phyloP scores from a whole-genome alignment of 805 yeast genomes.

The Wickerhamiella spandovensis region DNA sequence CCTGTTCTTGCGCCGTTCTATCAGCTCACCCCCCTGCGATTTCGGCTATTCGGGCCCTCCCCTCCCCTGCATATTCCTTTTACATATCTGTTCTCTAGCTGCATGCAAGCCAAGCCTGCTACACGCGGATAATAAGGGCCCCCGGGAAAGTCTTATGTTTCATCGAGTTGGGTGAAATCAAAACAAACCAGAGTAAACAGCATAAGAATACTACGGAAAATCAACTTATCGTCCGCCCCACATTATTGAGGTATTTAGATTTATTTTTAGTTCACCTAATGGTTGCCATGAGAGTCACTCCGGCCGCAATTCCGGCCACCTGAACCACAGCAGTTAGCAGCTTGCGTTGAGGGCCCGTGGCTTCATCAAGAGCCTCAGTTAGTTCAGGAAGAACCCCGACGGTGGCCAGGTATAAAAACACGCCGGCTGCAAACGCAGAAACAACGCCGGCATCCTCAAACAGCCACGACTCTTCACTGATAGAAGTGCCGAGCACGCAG shows the following conservation, averaged over 20 bases:
- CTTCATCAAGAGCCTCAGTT: slow-evolving; percentile 33
- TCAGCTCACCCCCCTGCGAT: not conserved
- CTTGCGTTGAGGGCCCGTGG: slow-evolving; percentile 19
- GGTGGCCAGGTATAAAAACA: slow-evolving; percentile 57
- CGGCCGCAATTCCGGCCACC: slow-evolving; percentile 36
- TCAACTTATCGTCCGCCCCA: no score
- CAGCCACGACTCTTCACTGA: not conserved
- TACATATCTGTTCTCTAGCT: not conserved
- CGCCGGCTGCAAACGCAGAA: slow-evolving; percentile 57
- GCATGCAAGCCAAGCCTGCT: not conserved
- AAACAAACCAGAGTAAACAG: not conserved
- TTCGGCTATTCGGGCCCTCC: not conserved
- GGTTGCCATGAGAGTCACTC: slow-evolving; percentile 43
- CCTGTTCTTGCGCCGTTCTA: not conserved
- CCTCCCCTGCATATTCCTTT: not conserved
- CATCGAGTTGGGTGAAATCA: not conserved
- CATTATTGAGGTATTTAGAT: not conserved
- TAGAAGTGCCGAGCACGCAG: slow-evolving; percentile 29
- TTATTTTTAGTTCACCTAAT: not conserved
- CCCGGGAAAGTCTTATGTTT: not conserved
- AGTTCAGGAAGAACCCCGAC: slow-evolving; percentile 68
- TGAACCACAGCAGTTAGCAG: slow-evolving; percentile 32
- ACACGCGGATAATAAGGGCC: not conserved
- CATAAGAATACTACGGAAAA: no score
- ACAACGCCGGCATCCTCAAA: slow-evolving; percentile 26